phyloP scores from a whole-genome alignment of 1,284 basidiomycete species.

The Ganoderma boninense region DNA sequence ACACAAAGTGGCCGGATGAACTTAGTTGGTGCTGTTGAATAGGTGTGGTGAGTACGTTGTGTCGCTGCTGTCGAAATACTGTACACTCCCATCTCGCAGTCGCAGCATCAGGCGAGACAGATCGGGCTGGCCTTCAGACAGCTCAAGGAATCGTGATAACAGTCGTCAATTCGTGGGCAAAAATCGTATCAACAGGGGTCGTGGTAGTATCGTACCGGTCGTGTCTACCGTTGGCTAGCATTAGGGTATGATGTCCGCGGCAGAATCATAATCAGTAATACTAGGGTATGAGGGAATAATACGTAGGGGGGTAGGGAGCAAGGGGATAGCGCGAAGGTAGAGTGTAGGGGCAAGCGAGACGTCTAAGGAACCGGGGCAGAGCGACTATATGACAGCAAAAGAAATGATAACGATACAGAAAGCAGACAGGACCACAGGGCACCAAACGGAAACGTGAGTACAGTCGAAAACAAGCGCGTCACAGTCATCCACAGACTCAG shows the following conservation, averaged over 20 bases:
- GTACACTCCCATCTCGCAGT: background rate
- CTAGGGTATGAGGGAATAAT: constrained; percentile 21
- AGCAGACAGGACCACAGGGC: constrained; percentile 14
- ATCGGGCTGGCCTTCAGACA: background rate
- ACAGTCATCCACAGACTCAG: background rate
- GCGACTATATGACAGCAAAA: constrained; percentile 9
- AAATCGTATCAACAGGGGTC: constrained; percentile 10
- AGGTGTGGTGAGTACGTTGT: background rate
- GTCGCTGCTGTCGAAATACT: background rate
- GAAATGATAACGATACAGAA: constrained; percentile 30
- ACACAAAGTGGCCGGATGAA: background rate
- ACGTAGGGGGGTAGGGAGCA: constrained; percentile 9
- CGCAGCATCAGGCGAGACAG: background rate
- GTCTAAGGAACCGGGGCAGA: constrained; percentile 13
- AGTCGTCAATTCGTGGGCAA: constrained; percentile 14
- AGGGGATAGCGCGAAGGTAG: constrained; percentile 9
- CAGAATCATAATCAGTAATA: constrained; percentile 29
- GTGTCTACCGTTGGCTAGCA: constrained; percentile 20
- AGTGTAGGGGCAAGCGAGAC: constrained; percentile 3
- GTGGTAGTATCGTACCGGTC: constrained; percentile 17
- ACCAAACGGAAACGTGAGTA: background rate
- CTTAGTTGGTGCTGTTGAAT: background rate
- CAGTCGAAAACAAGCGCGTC: background rate
- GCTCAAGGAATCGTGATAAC: background rate
- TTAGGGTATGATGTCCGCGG: constrained; percentile 25